phyloP scores from a whole-genome alignment of 176 grass and related monocot species.

The Luzula sylvatica region DNA sequence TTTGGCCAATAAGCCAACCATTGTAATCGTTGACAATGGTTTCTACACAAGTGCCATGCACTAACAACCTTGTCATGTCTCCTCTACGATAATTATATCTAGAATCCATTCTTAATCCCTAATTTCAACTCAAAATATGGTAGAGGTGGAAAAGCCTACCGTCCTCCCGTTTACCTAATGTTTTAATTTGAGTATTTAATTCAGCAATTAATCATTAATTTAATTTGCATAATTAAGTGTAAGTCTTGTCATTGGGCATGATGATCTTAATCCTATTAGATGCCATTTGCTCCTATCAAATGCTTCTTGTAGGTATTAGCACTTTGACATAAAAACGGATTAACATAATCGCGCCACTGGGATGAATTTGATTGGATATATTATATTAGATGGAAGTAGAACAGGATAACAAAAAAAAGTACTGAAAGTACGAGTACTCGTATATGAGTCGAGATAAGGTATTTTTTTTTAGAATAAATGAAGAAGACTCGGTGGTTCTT shows the following conservation, averaged over 20 bases:
- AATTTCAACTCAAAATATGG: no score
- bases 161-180: constrained; percentile 12
- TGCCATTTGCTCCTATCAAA: background rate
- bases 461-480: no score
- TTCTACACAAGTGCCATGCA: constrained; percentile 13
- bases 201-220: background rate
- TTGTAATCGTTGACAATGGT: constrained; percentile 16
- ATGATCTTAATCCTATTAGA: background rate
- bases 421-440: no score
- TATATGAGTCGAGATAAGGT: no score
- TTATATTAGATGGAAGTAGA: no score
- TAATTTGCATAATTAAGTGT: constrained; percentile 20
- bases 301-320: constrained; percentile 15
- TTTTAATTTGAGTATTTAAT: background rate
- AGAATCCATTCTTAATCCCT: no score
- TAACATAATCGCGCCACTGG: no score
- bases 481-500: no score
- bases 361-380: no score
- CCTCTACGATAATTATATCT: no score
- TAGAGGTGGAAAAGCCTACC: no score
- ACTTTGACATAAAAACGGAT: background rate
- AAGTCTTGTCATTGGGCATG: constrained; percentile 17
- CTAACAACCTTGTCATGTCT: background rate
- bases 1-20: background rate
- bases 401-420: no score